Evolutionary conservation across 208 protist genomes (phyloP), one percentile per base, ranked within the genome.

Genomic region (Blastocrithidia nonstop): DNA sequence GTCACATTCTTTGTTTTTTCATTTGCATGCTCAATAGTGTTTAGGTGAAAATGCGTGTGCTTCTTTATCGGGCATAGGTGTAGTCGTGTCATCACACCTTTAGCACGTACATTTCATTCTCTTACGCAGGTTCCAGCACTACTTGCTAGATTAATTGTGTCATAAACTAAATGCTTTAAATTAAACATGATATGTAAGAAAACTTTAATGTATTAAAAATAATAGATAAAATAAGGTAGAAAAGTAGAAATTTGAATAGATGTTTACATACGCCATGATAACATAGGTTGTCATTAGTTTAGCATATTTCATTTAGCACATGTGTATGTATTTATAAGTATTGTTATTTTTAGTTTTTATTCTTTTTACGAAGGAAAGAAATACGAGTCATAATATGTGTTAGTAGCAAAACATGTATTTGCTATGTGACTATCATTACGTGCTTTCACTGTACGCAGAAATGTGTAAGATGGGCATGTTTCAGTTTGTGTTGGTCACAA

Each of bases 1-100:
- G 49, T 27, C 80, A 55, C 51, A 84, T 66, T 44, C 89, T 82
- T 36, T n/a, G n/a, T n/a, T n/a, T n/a, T n/a, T n/a, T n/a, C n/a
- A n/a, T 79, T 76, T 26, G 94, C 54, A 33, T 88, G 64, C 47
- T 70, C 58, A 24, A 92, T 15, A 11, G 85, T 50, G 37, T 67
- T 70, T 24, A 69, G 57, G n/a, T 85, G 78, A 48, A 95, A 69
- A 0, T n/a, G 46, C 56, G 21, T 63, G 37, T n/a, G 94, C 37
- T 27, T 93, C 84, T 9, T 93, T 82, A 38, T 95, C 88, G 47
- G 93, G 84, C 73, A 95, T 74, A 36, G 81, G 42, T 95, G 81
- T 41, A 93, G 39, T 22, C 59, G 61, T 21, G 83, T 68, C 24
- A 92, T 55, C 45, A 89, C 72, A 57, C 84, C 71, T 50, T 94